Evolutionary conservation across 352 stramenopile genomes (phyloP), one percentile per base, ranked within the genome.

Genomic region (Pythium dissotocum): DNA sequence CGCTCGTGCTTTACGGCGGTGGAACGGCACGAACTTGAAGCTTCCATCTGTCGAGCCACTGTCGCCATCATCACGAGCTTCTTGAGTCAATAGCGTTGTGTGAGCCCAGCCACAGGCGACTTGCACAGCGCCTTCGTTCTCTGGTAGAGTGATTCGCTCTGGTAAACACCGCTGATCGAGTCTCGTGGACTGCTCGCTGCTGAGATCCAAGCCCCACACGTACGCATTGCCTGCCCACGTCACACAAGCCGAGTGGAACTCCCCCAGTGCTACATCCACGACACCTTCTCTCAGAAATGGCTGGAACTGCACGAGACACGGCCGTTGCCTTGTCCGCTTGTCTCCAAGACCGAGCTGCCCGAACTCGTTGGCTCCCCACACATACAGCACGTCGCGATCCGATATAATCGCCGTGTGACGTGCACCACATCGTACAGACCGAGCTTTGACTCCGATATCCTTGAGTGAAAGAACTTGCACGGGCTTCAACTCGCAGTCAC

Each of bases 361-460:
- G 52, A 93, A 93, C 52, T 94, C 83, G 57, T 93, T 94, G 0
- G 83, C 85, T 8, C 87, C 87, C 84, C 87, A 93, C 24, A 89
- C 71, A 64, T 90, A 92, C n/a, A 94, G 58, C 51, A 88, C 60
- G 53, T 91, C 82, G 10, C 57, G 67, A 55, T 91, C 82, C 16
- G 83, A 91, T 35, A 94, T 70, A 10, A 89, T 61, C 2, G 83
- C 82, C 30, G 87, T 91, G 72, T 92, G 81, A 18, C 82, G 77
- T 2, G 77, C 83, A 2, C 86, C 86, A 58, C 86, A 94, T 21
- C 81, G 80, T n/a, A 91, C 75, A 10, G 67, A 69, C 5, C 85
- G 80, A 0, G 67, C 74, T 32, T 71, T 71, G 4, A 94, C 51
- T 2, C 76, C 70, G 7, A 75, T 69, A 18, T 86, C 70, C 42